phyloP scores from a whole-genome alignment of 1,284 basidiomycete species.

The Tausonia pullulans region DNA sequence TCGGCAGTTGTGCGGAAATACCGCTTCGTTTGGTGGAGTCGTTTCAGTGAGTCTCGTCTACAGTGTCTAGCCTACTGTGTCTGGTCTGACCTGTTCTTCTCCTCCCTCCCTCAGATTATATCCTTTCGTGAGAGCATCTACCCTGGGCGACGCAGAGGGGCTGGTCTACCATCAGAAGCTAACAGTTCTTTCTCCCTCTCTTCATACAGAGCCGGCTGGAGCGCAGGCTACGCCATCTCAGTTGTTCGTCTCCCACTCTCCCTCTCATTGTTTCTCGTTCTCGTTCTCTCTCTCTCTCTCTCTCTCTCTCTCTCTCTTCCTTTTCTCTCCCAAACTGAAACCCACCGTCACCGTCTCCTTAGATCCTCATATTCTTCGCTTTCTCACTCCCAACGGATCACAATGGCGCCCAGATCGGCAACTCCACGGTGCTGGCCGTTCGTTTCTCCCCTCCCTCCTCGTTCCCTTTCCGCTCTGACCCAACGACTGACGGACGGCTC shows the following conservation, averaged over 20 bases:
- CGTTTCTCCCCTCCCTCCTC: neutral
- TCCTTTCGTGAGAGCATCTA: conserved; percentile 18
- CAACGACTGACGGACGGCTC: neutral
- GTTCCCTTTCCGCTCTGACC: neutral
- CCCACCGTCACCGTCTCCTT: neutral
- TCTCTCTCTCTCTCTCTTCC: neutral
- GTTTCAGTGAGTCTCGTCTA: conserved; percentile 25
- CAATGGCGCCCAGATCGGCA: conserved; percentile 8
- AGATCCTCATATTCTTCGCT: conserved; percentile 29
- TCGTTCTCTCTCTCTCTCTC: neutral
- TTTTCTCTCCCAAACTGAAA: neutral
- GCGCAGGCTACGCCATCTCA: conserved; percentile 31
- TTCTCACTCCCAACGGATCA: conserved; percentile 24
- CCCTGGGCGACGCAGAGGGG: conserved; percentile 1
- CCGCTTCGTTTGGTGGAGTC: conserved; percentile 31
- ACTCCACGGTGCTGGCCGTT: neutral
- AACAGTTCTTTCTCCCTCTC: conserved; percentile 22
- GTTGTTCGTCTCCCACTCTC: conserved; percentile 8
- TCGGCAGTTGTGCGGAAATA: conserved; percentile 10
- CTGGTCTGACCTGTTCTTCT: too few relatives aligned
- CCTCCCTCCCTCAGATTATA: conserved; percentile 4
- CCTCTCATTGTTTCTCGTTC: neutral
- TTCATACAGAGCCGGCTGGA: conserved; percentile 30
- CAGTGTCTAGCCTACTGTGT: too few relatives aligned
- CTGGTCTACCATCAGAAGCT: conserved; percentile 12